Base-by-base conservation (phyloP, 495 filamentous ascomycete species). In the Aspergillus diversus region DNA sequence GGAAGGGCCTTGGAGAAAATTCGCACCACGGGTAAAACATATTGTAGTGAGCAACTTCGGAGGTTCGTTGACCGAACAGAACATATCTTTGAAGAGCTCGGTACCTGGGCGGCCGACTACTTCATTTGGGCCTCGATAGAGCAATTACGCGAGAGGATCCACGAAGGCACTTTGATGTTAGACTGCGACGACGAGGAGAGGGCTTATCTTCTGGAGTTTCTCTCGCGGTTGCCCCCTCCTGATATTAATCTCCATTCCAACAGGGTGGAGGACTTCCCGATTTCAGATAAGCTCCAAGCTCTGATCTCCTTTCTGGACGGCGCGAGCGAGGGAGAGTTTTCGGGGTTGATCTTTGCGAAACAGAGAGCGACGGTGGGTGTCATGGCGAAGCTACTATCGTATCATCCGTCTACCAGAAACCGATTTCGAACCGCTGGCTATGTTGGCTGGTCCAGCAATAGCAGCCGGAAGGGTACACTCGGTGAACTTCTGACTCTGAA, bases 281-380 rank as follows among this genome's bases (percentile, higher is more conserved):
- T 75, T 5, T 86, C 89, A 0, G 63, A 75, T 7, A 92, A 92
- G 64, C 67, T 86, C 6, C 62, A 74, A 37, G 69, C 65, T 1
- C 71, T 96, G 35, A 67, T 93, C 9, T 62, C 80, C 0, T 78
- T 85, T 31, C 75, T 93, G 7, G 71, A 76, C 0, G 66, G 66
- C 7, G 74, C 79, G 34, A 66, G 83, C 5, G 59, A 65, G 1
- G 73, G 77, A 9, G 74, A 77, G 0, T 86, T 89, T 27, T 83
- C 86, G 0, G 90, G 91, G 0, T 83, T 99, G 7, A 76, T 97
- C 2, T 99, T 99, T 65, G 92, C 87, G 7, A 78, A 87, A 57
- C 88, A 93, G 66, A 72, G 92, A 54, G 87, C 86, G 7, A 88
- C 85, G 2, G 91, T 90, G 16, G 80, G 81, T 5, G 83, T 92